These are phyloP conservation scores for Globisporangium camurandrum DNA, from an alignment of 352 stramenopile species.

Conservation along the genomic window DNA sequence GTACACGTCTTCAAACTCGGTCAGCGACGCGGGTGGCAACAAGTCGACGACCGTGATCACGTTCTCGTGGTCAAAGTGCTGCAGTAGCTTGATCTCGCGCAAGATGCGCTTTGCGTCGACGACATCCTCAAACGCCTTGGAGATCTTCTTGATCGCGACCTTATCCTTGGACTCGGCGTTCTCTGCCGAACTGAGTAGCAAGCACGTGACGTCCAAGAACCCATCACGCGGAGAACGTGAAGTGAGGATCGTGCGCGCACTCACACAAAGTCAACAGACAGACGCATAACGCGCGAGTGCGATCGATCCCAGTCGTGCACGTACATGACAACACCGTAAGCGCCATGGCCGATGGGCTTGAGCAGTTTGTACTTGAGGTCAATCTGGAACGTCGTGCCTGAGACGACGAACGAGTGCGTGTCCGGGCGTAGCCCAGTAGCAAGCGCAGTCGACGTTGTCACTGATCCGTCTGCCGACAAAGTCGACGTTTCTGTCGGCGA, in stretches of 20 bases:
- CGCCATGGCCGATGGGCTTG: constrained; percentile 92
- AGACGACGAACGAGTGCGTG: constrained; percentile 77
- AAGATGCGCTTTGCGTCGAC: constrained; percentile 99
- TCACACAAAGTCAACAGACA: background rate
- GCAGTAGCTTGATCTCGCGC: constrained; percentile 93
- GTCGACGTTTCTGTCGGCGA: constrained; percentile 2
- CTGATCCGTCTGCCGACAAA: background rate
- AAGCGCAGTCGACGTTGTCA: constrained; percentile 3
- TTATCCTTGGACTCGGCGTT: constrained; percentile 80
- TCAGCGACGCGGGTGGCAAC: constrained; percentile 87
- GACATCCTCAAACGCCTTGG: constrained; percentile 94
- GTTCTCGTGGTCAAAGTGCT: constrained; percentile 93
- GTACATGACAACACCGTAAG: constrained; percentile 92
- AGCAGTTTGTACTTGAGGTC: constrained; percentile 93
- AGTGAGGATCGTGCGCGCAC: no score
- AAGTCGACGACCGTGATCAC: constrained; percentile 95
- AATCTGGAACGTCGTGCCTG: constrained; percentile 88
- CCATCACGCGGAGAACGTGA: background rate
- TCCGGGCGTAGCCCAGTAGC: constrained; percentile 28
- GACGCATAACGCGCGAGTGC: background rate
- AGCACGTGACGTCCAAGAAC: background rate
- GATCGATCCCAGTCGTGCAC: constrained; percentile 8
- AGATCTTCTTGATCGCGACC: constrained; percentile 87
- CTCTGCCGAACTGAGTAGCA: constrained; percentile 55
- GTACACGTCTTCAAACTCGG: constrained; percentile 97